A percentile compares a stretch with the other conserved stretches of the same genome.
Conservation (phyloP, 805 yeast genomes). For the Candida manassasensis region DNA sequence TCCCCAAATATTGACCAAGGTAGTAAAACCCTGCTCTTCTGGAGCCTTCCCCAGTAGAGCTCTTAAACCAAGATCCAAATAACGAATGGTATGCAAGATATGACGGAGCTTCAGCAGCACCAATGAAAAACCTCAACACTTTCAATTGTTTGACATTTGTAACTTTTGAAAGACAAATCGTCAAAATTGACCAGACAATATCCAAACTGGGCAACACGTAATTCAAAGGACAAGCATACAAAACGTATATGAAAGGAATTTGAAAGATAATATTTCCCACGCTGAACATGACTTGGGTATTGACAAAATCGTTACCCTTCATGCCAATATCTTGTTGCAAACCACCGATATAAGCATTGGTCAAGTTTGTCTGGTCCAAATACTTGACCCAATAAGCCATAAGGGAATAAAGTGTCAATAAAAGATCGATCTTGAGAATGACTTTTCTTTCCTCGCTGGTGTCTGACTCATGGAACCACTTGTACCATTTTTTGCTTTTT, state of each 20-base stretch:
- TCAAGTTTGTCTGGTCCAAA: slow-evolving; percentile 55
- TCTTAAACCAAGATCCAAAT: slow-evolving; percentile 44
- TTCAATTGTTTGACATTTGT: slow-evolving; percentile 47
- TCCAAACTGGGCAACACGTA: slow-evolving; percentile 52
- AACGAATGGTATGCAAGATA: slow-evolving; percentile 32
- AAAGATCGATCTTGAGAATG: slow-evolving; percentile 27
- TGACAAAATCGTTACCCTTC: slow-evolving; percentile 58
- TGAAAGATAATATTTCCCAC: slow-evolving; percentile 60
- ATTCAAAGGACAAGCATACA: slow-evolving; percentile 54
- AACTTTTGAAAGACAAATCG: slow-evolving; percentile 51
- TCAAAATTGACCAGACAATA: slow-evolving; percentile 63
- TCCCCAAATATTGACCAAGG: slow-evolving; percentile 59
- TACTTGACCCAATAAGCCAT: slow-evolving; percentile 62
- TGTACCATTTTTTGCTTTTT: slow-evolving; percentile 26
- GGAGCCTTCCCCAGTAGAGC: slow-evolving; percentile 44
- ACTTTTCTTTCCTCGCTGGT: slow-evolving; percentile 34
- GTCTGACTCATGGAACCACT: slow-evolving; percentile 47
- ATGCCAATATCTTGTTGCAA: slow-evolving; percentile 53
- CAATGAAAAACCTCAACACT: slow-evolving; percentile 62
- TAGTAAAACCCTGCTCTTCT: slow-evolving; percentile 62
- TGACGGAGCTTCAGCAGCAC: slow-evolving; percentile 64
- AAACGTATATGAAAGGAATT: slow-evolving; percentile 54
- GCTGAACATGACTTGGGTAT: slow-evolving; percentile 54
- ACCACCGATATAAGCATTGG: slow-evolving; percentile 64
- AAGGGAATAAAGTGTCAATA: slow-evolving; percentile 30